A percentile compares a stretch with the other conserved stretches of the same genome.
Conservation (phyloP, 495 filamentous ascomycete species). For the Tuber microsphaerosporum region DNA sequence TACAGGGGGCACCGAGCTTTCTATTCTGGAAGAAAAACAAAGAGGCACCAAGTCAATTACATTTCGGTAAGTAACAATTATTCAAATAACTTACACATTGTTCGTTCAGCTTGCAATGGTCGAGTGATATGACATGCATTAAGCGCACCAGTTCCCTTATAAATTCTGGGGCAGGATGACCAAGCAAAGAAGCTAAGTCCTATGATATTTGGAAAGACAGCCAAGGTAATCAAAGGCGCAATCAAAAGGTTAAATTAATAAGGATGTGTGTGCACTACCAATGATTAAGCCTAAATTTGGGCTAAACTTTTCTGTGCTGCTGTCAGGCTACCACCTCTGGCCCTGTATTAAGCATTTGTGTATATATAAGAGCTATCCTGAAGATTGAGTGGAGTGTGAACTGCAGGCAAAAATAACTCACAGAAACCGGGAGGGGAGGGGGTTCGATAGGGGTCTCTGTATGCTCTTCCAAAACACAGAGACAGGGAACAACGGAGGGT, state of each 20-base stretch:
- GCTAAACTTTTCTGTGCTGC: too few species aligned
- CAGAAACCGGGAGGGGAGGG: background rate
- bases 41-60: background rate
- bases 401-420: background rate
- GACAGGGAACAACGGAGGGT: background rate
- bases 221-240: background rate
- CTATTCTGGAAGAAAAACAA: background rate
- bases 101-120: background rate
- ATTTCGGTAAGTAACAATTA: background rate
- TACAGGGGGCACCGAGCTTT: background rate
- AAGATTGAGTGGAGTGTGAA: background rate
- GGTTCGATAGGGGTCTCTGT: background rate
- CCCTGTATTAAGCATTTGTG: background rate
- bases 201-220: background rate
- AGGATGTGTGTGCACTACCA: background rate
- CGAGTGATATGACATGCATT: background rate
- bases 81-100: background rate
- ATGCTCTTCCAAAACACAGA: background rate
- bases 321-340: background rate
- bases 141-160: background rate
- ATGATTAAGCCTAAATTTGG: background rate
- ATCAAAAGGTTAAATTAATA: background rate
- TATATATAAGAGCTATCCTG: background rate
- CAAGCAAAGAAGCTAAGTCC: background rate
- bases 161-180: background rate